Evolutionary conservation across 768 basidiomycete species (phyloP).

Genomic region (Phlebiopsis gigantea): DNA sequence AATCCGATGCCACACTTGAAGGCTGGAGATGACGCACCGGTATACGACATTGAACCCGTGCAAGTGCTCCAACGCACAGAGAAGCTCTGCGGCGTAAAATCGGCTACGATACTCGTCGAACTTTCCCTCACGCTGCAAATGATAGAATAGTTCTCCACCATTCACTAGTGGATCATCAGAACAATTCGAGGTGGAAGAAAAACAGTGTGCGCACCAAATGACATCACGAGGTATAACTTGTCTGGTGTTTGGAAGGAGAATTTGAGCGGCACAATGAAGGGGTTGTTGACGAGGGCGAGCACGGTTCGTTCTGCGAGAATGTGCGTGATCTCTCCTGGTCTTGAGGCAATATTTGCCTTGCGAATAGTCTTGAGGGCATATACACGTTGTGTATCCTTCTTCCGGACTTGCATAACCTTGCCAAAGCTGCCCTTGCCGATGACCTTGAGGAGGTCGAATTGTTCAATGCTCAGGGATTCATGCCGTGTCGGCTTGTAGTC

Average conservation of each 20-base stretch:
- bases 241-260: constrained; percentile 98
- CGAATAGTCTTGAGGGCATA: constrained; percentile 98
- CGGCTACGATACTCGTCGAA: constrained; percentile 92
- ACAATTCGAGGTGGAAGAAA: background rate
- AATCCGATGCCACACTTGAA: constrained; percentile 5
- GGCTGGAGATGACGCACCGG: constrained; percentile 54
- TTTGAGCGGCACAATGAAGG: constrained; percentile 98
- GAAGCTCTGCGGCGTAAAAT: constrained; percentile 96
- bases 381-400: constrained; percentile 96
- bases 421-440: constrained; percentile 98
- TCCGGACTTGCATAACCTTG: constrained; percentile 99
- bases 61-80: constrained; percentile 92
- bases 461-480: constrained; percentile 88
- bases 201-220: constrained; percentile 60
- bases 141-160: constrained; percentile 97
- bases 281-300: constrained; percentile 94
- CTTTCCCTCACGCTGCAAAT: constrained; percentile 92
- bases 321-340: constrained; percentile 96
- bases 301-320: constrained; percentile 97
- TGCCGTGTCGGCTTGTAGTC: constrained; percentile 86
- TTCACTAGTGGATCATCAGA: constrained; percentile 54
- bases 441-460: constrained; percentile 94
- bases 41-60: constrained; percentile 99
- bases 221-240: constrained; percentile 96
- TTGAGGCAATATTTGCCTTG: constrained; percentile 95